Evolutionary conservation across 169 alveolate species (phyloP), one percentile per base, ranked within the genome.

Genomic region (Eimeria maxima): DNA sequence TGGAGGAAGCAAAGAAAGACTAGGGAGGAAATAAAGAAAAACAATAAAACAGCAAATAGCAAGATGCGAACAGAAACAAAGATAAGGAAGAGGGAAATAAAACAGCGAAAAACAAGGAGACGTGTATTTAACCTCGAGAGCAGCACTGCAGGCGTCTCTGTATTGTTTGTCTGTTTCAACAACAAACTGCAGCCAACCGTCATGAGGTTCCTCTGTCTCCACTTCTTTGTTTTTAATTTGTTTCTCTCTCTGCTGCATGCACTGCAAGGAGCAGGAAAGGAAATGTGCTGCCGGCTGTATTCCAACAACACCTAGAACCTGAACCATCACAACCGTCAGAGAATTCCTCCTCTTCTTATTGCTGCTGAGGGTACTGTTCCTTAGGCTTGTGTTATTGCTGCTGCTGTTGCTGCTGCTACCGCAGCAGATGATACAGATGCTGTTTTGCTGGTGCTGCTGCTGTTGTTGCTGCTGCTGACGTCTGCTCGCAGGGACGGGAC

Each of bases 221-320:
- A 60, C n/a, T 18, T 60, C 69, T 60, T 18, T 60, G n/a, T 60
- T 60, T 60, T 60, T 8, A 14, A 60, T 60, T 60, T 60, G 27
- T 60, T 60, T 60, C n/a, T 60, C 69, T 20, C 89, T 38, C 33
- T 20, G 14, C 14, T 78, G 89, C 89, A 78, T 78, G 89, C 89
- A 53, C 20, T 45, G 42, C 16, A 78, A 14, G 24, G 89, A 38
- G 11, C 27, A 45, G 24, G 89, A 45, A 38, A 78, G 89, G 45
- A 78, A 53, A 53, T n/a, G 42, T 10, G 89, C 89, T 5, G 89
- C 89, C 4, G 89, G 65, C 29, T 33, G 69, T 14, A 60, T 18
- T 7, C 69, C 69, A 60, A 24, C 11, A 69, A 69, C 42, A 69
- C 50, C 80, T 10, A 69, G 27, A n/a, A 10, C 50, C 42, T 33